Evolutionary conservation across 1,139 yeast species (phyloP).

Genomic region (Debaryomyces sp.): DNA sequence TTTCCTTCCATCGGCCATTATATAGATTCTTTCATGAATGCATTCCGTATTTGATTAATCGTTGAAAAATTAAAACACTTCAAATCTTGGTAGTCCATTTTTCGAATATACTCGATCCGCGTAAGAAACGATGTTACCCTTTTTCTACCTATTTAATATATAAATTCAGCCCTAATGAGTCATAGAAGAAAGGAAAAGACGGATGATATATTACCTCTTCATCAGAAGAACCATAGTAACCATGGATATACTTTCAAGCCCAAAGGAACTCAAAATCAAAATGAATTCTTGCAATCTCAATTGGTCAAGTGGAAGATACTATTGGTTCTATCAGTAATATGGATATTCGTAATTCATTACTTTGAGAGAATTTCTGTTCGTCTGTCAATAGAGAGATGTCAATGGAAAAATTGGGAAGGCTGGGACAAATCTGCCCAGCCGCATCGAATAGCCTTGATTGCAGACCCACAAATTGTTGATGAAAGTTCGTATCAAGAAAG

Average conservation of each 20-base stretch:
- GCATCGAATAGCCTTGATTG: conserved; percentile 70
- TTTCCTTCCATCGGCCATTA: conserved; percentile 14
- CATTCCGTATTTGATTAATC: not conserved
- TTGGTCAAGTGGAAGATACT: conserved; percentile 11
- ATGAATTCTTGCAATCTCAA: conserved; percentile 2
- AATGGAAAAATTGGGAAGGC: conserved; percentile 67
- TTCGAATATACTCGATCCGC: not conserved
- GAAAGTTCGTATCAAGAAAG: conserved; percentile 68
- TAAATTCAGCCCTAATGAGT: conserved; percentile 13
- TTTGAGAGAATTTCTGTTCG: conserved; percentile 63
- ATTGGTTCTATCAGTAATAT: conserved; percentile 27
- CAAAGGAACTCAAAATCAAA: conserved; percentile 5
- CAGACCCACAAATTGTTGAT: conserved; percentile 94
- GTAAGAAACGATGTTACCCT: not conserved
- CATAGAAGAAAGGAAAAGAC: conserved; percentile 19
- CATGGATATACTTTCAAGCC: not conserved
- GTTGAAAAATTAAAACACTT: not conserved
- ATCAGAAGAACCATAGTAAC: not conserved
- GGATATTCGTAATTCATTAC: conserved; percentile 57
- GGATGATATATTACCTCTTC: conserved; percentile 10
- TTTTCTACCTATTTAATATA: not conserved
- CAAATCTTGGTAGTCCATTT: not conserved
- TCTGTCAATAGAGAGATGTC: conserved; percentile 51
- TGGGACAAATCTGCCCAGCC: conserved; percentile 48
- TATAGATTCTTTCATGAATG: not conserved